These are phyloP conservation scores for Fusarium sp. DNA, from an alignment of 2,329 filamentous ascomycete species.

Conservation along the genomic window DNA sequence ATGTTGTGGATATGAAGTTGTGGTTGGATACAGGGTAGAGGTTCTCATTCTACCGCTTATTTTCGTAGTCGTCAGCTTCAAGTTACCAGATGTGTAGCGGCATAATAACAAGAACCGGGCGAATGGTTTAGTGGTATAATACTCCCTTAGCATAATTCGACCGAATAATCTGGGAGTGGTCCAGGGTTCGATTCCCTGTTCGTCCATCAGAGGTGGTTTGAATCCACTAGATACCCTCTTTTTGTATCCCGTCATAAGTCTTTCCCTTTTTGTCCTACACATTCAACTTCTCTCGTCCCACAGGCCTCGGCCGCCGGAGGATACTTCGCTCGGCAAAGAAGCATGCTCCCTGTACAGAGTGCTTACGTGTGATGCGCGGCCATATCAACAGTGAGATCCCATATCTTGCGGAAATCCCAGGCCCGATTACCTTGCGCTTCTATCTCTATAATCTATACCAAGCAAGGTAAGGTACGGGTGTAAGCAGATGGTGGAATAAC, in stretches of 20 bases:
- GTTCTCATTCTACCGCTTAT: no score
- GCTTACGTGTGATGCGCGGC: slow-evolving; percentile 17
- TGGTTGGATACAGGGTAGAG: not conserved
- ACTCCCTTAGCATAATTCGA: slow-evolving; percentile 50
- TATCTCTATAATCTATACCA: not conserved
- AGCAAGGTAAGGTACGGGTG: not conserved
- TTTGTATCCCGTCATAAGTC: not conserved
- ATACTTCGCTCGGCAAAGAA: no score
- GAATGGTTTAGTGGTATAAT: slow-evolving; percentile 52
- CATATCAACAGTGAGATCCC: not conserved
- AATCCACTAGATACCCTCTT: slow-evolving; percentile 13
- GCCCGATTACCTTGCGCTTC: no score
- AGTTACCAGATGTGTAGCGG: accelerated
- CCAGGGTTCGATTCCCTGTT: slow-evolving; percentile 52
- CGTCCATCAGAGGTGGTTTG: slow-evolving; percentile 46
- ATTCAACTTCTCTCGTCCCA: not conserved
- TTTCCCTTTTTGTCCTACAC: not conserved
- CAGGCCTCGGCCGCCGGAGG: no score
- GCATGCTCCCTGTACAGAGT: not conserved
- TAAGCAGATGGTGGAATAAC: not conserved
- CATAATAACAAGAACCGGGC: slow-evolving; percentile 23
- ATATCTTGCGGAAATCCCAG: not conserved
- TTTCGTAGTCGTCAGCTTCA: not conserved
- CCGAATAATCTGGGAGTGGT: slow-evolving; percentile 49
- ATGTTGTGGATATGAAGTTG: not conserved